phyloP scores from a whole-genome alignment of 2,329 filamentous ascomycete species.

The Pyrenochaeta sp. region DNA sequence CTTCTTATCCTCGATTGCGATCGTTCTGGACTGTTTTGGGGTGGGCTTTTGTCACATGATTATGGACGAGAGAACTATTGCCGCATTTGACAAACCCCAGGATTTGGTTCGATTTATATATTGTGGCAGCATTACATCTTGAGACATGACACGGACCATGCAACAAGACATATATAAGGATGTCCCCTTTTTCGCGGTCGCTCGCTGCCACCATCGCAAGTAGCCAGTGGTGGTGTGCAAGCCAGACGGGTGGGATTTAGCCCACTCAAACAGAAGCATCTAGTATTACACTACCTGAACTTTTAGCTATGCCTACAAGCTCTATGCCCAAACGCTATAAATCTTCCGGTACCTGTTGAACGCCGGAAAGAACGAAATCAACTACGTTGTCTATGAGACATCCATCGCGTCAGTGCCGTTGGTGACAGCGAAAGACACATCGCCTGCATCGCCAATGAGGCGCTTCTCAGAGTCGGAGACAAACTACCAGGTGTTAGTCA shows the following conservation, averaged over 20 bases:
- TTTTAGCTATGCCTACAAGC: conserved; percentile 19
- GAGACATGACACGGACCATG: background rate
- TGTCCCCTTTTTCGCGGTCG: background rate
- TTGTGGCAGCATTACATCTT: background rate
- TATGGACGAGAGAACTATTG: too few relatives aligned
- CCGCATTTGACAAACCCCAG: background rate
- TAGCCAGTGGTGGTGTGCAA: background rate
- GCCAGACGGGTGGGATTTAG: background rate
- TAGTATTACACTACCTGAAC: conserved; percentile 26
- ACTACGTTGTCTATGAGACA: conserved; percentile 58
- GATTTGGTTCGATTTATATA: background rate
- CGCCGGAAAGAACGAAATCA: conserved; percentile 23
- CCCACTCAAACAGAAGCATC: background rate
- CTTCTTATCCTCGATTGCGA: too few relatives aligned
- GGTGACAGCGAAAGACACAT: conserved; percentile 70
- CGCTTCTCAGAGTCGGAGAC: conserved; percentile 90
- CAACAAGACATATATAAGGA: background rate
- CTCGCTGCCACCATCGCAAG: background rate
- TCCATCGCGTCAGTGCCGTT: conserved; percentile 74
- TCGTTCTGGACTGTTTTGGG: too few relatives aligned
- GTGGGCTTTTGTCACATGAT: too few relatives aligned
- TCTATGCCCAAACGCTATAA: conserved; percentile 32
- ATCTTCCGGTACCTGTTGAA: conserved; percentile 28
- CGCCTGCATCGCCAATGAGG: conserved; percentile 86
- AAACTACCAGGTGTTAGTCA: conserved; percentile 61